phyloP scores from a whole-genome alignment of 2,329 filamentous ascomycete genomes.

The Cytospora mali region DNA sequence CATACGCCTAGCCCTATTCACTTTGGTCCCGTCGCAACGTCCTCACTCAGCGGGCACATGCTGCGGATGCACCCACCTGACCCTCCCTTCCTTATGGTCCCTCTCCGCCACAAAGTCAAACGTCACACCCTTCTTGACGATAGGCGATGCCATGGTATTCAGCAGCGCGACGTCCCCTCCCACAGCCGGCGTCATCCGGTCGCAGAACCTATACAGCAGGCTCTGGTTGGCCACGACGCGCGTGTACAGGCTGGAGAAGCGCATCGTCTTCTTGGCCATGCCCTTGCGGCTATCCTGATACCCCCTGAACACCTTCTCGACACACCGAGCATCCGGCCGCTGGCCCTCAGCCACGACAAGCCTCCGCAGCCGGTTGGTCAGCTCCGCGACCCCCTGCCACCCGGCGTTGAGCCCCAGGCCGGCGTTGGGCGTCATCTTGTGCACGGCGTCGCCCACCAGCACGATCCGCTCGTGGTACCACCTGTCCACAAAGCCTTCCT shows the following conservation, averaged over 20 bases:
- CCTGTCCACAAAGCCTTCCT: constrained; percentile 26
- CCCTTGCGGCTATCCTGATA: constrained; percentile 21
- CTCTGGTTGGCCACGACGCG: constrained; percentile 18
- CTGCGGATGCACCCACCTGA: not conserved
- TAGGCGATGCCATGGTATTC: not conserved
- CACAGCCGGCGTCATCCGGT: not conserved
- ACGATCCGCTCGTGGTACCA: constrained; percentile 28
- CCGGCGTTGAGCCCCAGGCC: constrained; percentile 29
- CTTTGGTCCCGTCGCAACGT: not conserved
- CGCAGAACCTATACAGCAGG: constrained; percentile 1
- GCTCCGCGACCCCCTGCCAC: constrained; percentile 25
- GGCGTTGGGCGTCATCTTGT: constrained; percentile 28
- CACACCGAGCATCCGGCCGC: not conserved
- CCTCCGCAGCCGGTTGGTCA: constrained; percentile 25
- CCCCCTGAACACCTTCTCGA: constrained; percentile 20
- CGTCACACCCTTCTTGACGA: not conserved
- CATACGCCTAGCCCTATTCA: not conserved
- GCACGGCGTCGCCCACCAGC: constrained; percentile 29
- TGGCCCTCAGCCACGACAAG: not conserved
- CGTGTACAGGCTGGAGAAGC: constrained; percentile 7
- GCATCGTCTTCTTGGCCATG: constrained; percentile 1
- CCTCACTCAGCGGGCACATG: not conserved
- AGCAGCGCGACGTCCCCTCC: not conserved
- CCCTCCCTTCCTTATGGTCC: constrained; percentile 4
- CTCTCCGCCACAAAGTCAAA: constrained; percentile 13